A percentile compares a stretch with the other conserved stretches of the same genome.
Conservation (phyloP, 208 protist genomes). For the Leishmania aethiopica region DNA sequence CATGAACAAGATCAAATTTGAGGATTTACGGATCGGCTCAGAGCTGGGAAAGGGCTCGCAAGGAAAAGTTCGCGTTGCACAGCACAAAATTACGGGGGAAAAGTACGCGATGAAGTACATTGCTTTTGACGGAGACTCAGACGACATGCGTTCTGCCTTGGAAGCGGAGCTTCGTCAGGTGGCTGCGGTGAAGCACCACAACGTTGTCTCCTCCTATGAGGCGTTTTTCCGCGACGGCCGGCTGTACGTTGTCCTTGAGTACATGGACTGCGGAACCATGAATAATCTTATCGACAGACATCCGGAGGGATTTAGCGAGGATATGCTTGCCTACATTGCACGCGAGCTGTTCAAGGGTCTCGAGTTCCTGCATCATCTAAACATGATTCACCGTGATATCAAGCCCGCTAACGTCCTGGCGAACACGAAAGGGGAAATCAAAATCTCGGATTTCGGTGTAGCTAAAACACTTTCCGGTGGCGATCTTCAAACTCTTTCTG, state of each 20-base stretch:
- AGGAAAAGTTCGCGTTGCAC: conserved; percentile 83
- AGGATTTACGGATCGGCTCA: conserved; percentile 79
- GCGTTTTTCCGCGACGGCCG: conserved; percentile 89
- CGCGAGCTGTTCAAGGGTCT: conserved; percentile 85
- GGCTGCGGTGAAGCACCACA: conserved; percentile 82
- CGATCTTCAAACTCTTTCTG: conserved; percentile 79
- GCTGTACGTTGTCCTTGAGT: conserved; percentile 90
- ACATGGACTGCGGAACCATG: conserved; percentile 92
- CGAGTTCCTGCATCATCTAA: conserved; percentile 81
- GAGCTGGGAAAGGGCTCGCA: conserved; percentile 89
- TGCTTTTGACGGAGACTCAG: conserved; percentile 71
- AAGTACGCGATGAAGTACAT: conserved; percentile 92
- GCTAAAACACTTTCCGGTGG: conserved; percentile 85
- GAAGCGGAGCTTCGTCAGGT: conserved; percentile 84
- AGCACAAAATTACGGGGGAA: conserved; percentile 66
- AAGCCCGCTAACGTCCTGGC: conserved; percentile 97
- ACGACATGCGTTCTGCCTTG: conserved; percentile 68
- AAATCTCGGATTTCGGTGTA: conserved; percentile 97
- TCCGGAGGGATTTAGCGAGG: conserved; percentile 68
- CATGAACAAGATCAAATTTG: conserved; percentile 85
- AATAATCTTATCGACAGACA: conserved; percentile 80
- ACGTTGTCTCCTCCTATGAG: conserved; percentile 91
- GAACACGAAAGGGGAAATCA: conserved; percentile 95
- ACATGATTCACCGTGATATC: conserved; percentile 96
- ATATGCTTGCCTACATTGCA: conserved; percentile 84